Percentiles rank a stretch among this genome's conserved stretches.
Conservation (phyloP, 1,284 basidiomycete species). For the Puccinia hordei region DNA sequence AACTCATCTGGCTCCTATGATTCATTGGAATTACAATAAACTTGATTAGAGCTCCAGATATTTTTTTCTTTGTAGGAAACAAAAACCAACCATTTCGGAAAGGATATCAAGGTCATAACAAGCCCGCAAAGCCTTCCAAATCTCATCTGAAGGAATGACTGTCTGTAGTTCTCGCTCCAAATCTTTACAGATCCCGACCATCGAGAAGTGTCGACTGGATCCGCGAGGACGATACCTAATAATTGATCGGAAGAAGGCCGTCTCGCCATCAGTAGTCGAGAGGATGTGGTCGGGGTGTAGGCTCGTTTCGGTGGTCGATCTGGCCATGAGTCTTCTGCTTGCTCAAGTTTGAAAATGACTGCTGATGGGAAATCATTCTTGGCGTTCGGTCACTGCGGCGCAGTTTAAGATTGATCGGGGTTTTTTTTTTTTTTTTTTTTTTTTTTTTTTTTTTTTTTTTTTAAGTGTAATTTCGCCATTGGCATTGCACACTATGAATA, state of each 20-base stretch:
- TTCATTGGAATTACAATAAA: neutral
- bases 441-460: too few species aligned
- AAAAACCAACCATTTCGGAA: constrained; percentile 17
- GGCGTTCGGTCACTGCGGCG: too few species aligned
- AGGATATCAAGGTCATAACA: constrained; percentile 47
- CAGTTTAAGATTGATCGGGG: too few species aligned
- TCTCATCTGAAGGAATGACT: constrained; percentile 21
- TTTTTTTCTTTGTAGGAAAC: neutral
- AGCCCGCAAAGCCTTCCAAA: constrained; percentile 20
- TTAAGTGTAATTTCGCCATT: too few species aligned
- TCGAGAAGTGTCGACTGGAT: constrained; percentile 33
- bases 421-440: too few species aligned
- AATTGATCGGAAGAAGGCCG: constrained; percentile 45
- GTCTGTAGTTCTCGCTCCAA: constrained; percentile 41
- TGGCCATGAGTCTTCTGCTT: neutral
- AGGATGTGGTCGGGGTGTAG: neutral
- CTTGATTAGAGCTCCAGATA: neutral
- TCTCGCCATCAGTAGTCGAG: constrained; percentile 35
- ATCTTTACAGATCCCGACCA: constrained; percentile 45
- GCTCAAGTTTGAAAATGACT: too few species aligned
- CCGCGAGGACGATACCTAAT: constrained; percentile 33
- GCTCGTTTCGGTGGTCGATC: neutral
- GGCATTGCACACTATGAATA: too few species aligned
- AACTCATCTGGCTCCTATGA: constrained; percentile 33
- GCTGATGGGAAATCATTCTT: too few species aligned